phyloP scores from a whole-genome alignment of 2,329 filamentous ascomycete species.

The Ophiostoma sp. region DNA sequence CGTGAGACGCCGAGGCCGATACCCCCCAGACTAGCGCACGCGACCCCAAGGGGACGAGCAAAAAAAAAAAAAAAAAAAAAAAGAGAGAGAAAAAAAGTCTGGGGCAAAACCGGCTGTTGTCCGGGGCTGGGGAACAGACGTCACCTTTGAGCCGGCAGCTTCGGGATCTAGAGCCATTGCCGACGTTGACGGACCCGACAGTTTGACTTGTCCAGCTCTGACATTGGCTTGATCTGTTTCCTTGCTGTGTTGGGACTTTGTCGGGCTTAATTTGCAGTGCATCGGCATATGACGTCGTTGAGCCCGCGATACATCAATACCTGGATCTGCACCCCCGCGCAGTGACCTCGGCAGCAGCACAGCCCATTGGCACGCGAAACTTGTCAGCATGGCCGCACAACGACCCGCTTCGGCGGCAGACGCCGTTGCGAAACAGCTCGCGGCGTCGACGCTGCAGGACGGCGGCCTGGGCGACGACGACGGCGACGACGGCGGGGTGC shows the following conservation, averaged over 20 bases:
- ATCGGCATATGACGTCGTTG: slow-evolving; percentile 6
- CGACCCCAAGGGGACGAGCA: slow-evolving; percentile 8
- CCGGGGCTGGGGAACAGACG: slow-evolving; percentile 1
- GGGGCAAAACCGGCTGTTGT: background rate
- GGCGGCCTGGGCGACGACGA: background rate
- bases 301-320: background rate
- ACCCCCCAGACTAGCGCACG: slow-evolving; percentile 18
- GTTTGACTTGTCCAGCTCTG: background rate
- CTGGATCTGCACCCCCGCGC: background rate
- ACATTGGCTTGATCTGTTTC: background rate
- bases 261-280: background rate
- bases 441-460: slow-evolving; percentile 6
- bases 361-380: background rate
- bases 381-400: background rate
- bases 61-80: background rate
- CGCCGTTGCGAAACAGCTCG: background rate
- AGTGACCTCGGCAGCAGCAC: background rate
- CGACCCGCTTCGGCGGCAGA: background rate
- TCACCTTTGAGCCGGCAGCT: slow-evolving; percentile 3
- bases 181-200: background rate
- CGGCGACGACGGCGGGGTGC: slow-evolving; percentile 14
- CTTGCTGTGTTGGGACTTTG: background rate
- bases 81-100: background rate
- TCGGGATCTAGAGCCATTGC: background rate
- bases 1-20: background rate